Evolutionary conservation across 805 yeast genomes (phyloP), one percentile per base, ranked within the genome.

Genomic region (Candida palmyrensis): DNA sequence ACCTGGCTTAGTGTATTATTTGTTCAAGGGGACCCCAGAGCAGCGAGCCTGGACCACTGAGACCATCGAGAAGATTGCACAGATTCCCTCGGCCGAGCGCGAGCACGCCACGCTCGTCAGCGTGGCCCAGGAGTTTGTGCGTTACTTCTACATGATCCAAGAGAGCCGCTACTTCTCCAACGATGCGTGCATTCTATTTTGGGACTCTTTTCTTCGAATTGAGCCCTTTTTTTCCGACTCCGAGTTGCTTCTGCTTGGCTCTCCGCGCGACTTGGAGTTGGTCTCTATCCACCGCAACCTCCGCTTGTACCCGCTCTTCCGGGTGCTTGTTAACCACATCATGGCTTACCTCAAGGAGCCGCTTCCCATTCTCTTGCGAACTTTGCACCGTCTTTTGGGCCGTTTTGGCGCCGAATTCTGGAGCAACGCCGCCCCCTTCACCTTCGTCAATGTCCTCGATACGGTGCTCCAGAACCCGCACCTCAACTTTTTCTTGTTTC

Each of bases 401-500:
- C 60, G 60, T 25, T 58, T 76, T 8, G 68, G 65, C 6, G 13
- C 46, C 0, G 57, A 59, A 3, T 73, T 79, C 37, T 85, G 92
- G 90, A 45, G 51, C 0, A 43, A 57, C 17, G 64, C 77, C 3
- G 58, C 70, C 1, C 85, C 84, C 0, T 71, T 62, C 39, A 71
- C 73, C 2, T 73, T 71, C 38, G 66, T 64, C 18, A 77, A 76
- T 38, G 60, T 79, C 27, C 52, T 82, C 32, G 88, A 81, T 41
- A 67, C 77, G 12, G 62, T 82, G 1, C 66, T 81, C 29, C 71
- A 71, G 13, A 78, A 73, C 43, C 77, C 79, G 1, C 55, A 62
- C 29, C 77, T 66, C 43, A 46, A 60, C 1, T 56, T 55, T 12
- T 58, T 53, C 32, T 21, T 29, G 13, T 19, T 13, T 19, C 8